Conservation (phyloP, 257 asterid species). For the Dorcoceras hygrometricum region DNA sequence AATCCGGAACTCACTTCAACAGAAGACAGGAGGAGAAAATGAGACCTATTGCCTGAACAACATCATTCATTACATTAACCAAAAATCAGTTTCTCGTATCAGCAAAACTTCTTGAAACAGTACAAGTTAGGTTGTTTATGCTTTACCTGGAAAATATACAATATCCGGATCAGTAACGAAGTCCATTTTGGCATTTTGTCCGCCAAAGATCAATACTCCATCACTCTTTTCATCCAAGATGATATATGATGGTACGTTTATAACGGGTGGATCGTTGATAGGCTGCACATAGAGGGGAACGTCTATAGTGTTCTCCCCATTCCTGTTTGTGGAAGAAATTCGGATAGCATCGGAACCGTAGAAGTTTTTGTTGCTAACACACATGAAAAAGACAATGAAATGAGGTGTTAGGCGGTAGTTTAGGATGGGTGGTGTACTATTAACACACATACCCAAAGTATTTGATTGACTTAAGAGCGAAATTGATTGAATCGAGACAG, state of each 20-base stretch:
- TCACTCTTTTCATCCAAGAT: slow-evolving; percentile 49
- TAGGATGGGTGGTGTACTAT: too few species aligned
- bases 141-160: slow-evolving; percentile 64
- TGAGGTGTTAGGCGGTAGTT: not conserved
- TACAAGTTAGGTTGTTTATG: not conserved
- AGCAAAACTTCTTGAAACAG: not conserved
- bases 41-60: slow-evolving; percentile 56
- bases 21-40: slow-evolving; percentile 57
- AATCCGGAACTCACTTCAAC: slow-evolving; percentile 77
- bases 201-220: slow-evolving; percentile 52
- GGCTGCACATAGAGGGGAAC: slow-evolving; percentile 79
- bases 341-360: slow-evolving; percentile 59
- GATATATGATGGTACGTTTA: slow-evolving; percentile 64
- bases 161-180: slow-evolving; percentile 79
- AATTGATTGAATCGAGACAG: slow-evolving; percentile 55
- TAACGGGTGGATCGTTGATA: slow-evolving; percentile 77
- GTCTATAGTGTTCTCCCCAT: slow-evolving; percentile 59
- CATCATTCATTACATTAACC: slow-evolving; percentile 5
- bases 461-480: slow-evolving; percentile 73
- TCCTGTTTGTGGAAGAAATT: slow-evolving; percentile 60
- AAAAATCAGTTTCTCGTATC: slow-evolving; percentile 12
- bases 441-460: slow-evolving; percentile 57
- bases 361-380: slow-evolving; percentile 65
- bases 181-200: slow-evolving; percentile 32
- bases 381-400: slow-evolving; percentile 23